Conservation (phyloP, 106 monocot genomes). For the Phalaenopsis aphrodite region DNA sequence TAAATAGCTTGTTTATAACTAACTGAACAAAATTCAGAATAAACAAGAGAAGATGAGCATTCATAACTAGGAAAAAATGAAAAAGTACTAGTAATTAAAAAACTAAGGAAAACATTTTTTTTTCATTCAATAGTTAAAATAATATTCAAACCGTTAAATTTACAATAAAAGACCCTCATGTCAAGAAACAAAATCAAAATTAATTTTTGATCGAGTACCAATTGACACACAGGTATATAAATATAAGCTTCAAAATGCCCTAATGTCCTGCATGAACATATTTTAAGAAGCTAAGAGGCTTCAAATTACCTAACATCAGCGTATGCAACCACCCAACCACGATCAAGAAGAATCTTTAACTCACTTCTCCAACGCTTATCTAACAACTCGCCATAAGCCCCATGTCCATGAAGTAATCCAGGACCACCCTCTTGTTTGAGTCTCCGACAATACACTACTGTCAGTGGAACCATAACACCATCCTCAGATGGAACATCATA, state of each 20-base stretch:
- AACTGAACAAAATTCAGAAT: neutral
- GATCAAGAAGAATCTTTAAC: slow-evolving; percentile 93
- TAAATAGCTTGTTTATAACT: neutral
- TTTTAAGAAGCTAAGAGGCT: neutral
- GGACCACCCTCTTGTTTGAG: slow-evolving; percentile 71
- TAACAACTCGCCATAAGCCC: slow-evolving; percentile 90
- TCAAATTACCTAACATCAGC: slow-evolving; percentile 80
- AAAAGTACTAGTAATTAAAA: neutral
- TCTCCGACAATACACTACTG: slow-evolving; percentile 75
- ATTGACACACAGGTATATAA: neutral
- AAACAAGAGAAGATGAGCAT: neutral
- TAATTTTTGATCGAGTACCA: neutral
- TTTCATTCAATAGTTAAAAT: neutral
- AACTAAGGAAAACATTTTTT: neutral
- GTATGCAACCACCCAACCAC: slow-evolving; percentile 97
- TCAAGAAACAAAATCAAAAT: neutral
- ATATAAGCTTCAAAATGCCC: neutral
- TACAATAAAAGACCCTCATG: neutral
- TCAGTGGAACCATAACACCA: slow-evolving; percentile 66
- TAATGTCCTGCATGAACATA: neutral
- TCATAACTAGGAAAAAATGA: neutral
- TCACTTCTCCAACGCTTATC: slow-evolving; percentile 86
- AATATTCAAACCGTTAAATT: neutral
- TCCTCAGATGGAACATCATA: slow-evolving; percentile 66
- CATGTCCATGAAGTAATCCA: slow-evolving; percentile 86